Percentiles rank a stretch among this genome's conserved stretches.
phyloP scores from a whole-genome alignment of 1,284 basidiomycete species.

The Marasmius tenuissimus region DNA sequence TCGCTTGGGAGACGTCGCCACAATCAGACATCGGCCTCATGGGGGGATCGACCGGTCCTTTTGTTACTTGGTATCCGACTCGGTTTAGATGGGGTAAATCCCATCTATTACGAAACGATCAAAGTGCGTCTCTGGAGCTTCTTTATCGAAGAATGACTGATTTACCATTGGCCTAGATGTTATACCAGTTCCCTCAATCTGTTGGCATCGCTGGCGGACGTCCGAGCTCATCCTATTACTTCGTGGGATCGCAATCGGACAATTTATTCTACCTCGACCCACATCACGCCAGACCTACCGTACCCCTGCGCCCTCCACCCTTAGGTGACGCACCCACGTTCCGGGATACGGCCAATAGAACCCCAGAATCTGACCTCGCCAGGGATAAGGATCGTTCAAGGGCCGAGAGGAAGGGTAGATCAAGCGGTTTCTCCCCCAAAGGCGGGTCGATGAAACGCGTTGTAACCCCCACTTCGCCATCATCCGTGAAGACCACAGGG shows the following conservation, averaged over 20 bases:
- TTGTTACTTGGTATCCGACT: slow-evolving; percentile 86
- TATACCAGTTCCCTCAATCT: slow-evolving; percentile 93
- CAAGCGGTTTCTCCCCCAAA: not conserved
- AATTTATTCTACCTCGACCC: slow-evolving; percentile 96
- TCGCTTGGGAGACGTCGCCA: not conserved
- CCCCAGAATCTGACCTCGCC: slow-evolving; percentile 1
- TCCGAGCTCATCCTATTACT: slow-evolving; percentile 96
- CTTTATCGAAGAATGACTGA: not conserved
- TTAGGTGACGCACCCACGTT: slow-evolving; percentile 10
- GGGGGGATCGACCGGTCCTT: slow-evolving; percentile 87
- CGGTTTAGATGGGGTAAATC: slow-evolving; percentile 92
- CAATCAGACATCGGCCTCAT: slow-evolving; percentile 32
- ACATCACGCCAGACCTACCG: slow-evolving; percentile 82
- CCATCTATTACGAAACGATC: slow-evolving; percentile 91
- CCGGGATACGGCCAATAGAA: not conserved
- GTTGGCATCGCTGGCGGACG: slow-evolving; percentile 96
- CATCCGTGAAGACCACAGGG: slow-evolving; percentile 51
- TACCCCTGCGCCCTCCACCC: slow-evolving; percentile 65
- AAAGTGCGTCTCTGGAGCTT: slow-evolving; percentile 57
- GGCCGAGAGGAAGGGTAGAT: not conserved
- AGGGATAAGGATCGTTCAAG: not conserved
- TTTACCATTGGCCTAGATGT: slow-evolving; percentile 43
- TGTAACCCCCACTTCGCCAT: slow-evolving; percentile 48
- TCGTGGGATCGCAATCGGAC: slow-evolving; percentile 90
- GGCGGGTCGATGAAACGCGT: not conserved